A percentile compares a stretch with the other conserved stretches of the same genome.
Conservation (phyloP, 176 grass and related monocot species). For the Oryza officinalis region DNA sequence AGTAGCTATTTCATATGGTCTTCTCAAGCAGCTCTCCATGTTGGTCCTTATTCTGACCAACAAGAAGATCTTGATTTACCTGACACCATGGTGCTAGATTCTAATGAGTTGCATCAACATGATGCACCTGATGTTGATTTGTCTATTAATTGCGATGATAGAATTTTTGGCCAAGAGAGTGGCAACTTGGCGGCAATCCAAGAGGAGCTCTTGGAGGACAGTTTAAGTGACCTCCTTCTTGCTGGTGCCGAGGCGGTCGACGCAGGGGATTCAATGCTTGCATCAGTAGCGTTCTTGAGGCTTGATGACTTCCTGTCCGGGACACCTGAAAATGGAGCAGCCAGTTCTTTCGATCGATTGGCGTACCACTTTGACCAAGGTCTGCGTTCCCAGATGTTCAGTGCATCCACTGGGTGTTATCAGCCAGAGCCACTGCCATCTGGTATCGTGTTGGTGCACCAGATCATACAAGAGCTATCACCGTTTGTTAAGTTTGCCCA, state of each 20-base stretch:
- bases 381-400: conserved; percentile 33
- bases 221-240: conserved; percentile 53
- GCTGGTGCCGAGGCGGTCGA: conserved; percentile 53
- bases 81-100: conserved; percentile 12
- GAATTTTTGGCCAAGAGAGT: conserved; percentile 5
- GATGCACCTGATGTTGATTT: conserved; percentile 24
- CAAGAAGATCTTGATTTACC: conserved; percentile 21
- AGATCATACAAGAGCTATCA: conserved; percentile 56
- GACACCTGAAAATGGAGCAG: conserved; percentile 2
- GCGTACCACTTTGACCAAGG: conserved; percentile 49
- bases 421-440: not conserved
- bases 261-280: conserved; percentile 39
- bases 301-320: conserved; percentile 25
- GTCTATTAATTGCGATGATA: not conserved
- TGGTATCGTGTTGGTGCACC: conserved; percentile 38
- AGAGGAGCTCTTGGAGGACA: conserved; percentile 60
- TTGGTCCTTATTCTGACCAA: conserved; percentile 21
- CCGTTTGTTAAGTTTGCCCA: conserved; percentile 56
- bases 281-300: conserved; percentile 39
- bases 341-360: conserved; percentile 35
- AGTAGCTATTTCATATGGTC: conserved; percentile 28
- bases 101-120: conserved; percentile 21
- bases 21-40: conserved; percentile 27
- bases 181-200: conserved; percentile 40
- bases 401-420: not conserved